phyloP scores from a whole-genome alignment of 2,329 filamentous ascomycete species.

The Fusarium robinianum region DNA sequence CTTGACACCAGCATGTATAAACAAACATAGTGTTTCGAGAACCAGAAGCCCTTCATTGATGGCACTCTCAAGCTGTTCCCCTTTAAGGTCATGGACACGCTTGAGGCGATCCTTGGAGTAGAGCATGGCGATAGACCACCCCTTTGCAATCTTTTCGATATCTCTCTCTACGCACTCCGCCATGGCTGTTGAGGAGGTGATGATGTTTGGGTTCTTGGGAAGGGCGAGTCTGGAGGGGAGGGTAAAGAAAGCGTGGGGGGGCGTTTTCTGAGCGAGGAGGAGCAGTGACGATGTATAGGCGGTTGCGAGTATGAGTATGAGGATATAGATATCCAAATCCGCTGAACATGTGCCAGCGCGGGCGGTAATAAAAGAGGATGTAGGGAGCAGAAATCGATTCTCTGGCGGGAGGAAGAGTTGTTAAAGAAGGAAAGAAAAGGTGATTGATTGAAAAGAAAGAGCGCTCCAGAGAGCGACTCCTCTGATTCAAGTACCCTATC shows the following conservation, averaged over 20 bases:
- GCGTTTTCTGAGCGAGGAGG: too few relatives aligned
- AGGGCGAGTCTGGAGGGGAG: neutral
- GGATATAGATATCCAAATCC: too few relatives aligned
- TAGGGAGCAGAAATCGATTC: too few relatives aligned
- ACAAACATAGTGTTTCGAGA: conserved; percentile 47
- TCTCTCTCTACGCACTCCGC: conserved; percentile 36
- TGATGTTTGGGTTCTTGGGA: too few relatives aligned
- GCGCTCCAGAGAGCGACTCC: too few relatives aligned
- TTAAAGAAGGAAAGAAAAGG: too few relatives aligned
- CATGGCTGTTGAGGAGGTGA: conserved; percentile 26
- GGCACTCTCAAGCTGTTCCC: conserved; percentile 41
- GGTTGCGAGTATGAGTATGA: neutral
- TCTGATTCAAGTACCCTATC: conserved; percentile 17
- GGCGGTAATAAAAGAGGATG: too few relatives aligned
- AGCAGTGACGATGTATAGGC: conserved; percentile 6
- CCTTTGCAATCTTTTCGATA: conserved; percentile 43
- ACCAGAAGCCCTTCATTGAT: conserved; percentile 42
- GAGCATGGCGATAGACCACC: conserved; percentile 45
- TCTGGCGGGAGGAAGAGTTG: too few relatives aligned
- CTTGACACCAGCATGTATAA: conserved; percentile 46
- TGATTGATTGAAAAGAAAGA: too few relatives aligned
- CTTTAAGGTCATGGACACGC: conserved; percentile 40
- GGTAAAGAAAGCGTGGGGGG: too few relatives aligned
- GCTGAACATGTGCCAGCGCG: too few relatives aligned
- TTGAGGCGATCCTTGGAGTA: conserved; percentile 43